These are phyloP conservation scores for Xylariaceae sp. DNA, from an alignment of 2,329 filamentous ascomycete genomes.

Conservation along the genomic window DNA sequence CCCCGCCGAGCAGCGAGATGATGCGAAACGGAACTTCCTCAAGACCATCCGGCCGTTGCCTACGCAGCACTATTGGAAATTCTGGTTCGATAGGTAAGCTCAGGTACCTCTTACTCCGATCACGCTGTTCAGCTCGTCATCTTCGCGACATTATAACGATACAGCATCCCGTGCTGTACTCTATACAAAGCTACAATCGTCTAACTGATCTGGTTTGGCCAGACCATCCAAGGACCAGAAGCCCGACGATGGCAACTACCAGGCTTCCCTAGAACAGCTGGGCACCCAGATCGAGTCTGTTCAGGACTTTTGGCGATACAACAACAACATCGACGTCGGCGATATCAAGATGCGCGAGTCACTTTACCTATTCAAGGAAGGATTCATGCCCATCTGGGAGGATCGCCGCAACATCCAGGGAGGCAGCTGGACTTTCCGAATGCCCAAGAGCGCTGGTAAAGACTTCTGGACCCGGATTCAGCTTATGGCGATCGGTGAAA, in stretches of 20 bases:
- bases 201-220: constrained; percentile 3
- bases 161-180: not conserved
- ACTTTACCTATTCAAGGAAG: constrained; percentile 75
- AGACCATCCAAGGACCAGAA: constrained; percentile 45
- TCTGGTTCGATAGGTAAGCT: constrained; percentile 60
- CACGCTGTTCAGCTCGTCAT: too few species aligned
- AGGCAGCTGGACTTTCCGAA: constrained; percentile 88
- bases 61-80: constrained; percentile 76
- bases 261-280: constrained; percentile 57
- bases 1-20: constrained; percentile 69
- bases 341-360: constrained; percentile 74
- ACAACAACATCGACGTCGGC: constrained; percentile 75
- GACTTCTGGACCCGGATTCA: constrained; percentile 81
- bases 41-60: constrained; percentile 68
- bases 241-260: constrained; percentile 43
- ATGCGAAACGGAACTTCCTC: constrained; percentile 79
- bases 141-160: too few species aligned
- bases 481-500: constrained; percentile 78
- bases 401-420: constrained; percentile 82
- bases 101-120: too few species aligned
- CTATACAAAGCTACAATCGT: not conserved
- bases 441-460: constrained; percentile 68
- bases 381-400: constrained; percentile 75
- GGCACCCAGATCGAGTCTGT: constrained; percentile 69
- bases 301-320: constrained; percentile 81